These are phyloP conservation scores for Botrytis elliptica DNA, from an alignment of 2,329 filamentous ascomycete genomes.

Conservation along the genomic window DNA sequence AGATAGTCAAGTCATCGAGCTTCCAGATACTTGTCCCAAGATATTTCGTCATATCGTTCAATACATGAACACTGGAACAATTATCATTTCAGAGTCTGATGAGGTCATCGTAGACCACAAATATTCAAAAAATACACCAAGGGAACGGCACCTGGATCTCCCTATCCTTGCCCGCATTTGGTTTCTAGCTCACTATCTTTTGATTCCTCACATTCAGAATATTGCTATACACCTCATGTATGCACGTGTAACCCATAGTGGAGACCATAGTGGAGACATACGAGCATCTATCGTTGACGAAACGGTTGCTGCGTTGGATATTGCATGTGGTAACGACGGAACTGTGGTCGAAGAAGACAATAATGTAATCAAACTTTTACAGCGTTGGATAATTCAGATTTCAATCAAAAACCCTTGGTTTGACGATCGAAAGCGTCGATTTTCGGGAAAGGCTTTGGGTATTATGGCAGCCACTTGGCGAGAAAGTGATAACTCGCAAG, in stretches of 20 bases:
- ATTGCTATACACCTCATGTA: too few relatives aligned
- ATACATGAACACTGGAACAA: slow-evolving; percentile 1
- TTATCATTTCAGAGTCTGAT: neutral
- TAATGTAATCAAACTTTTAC: neutral
- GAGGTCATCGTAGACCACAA: too few relatives aligned
- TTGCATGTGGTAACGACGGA: neutral
- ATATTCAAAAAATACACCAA: too few relatives aligned
- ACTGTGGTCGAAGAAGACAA: neutral
- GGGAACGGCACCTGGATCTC: neutral
- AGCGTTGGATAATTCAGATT: too few relatives aligned
- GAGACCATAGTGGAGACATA: too few relatives aligned
- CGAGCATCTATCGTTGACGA: neutral
- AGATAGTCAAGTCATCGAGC: neutral
- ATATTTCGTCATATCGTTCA: neutral
- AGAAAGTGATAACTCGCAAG: accelerated
- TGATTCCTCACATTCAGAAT: neutral
- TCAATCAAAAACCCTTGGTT: neutral
- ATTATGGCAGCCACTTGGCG: neutral
- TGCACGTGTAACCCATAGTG: too few relatives aligned
- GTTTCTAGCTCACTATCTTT: neutral
- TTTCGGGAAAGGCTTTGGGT: neutral
- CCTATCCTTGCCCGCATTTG: neutral
- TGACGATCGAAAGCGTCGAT: neutral
- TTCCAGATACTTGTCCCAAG: neutral
- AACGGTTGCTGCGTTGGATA: neutral